phyloP scores from a whole-genome alignment of 1,284 basidiomycete genomes.

The Tilletia indica region DNA sequence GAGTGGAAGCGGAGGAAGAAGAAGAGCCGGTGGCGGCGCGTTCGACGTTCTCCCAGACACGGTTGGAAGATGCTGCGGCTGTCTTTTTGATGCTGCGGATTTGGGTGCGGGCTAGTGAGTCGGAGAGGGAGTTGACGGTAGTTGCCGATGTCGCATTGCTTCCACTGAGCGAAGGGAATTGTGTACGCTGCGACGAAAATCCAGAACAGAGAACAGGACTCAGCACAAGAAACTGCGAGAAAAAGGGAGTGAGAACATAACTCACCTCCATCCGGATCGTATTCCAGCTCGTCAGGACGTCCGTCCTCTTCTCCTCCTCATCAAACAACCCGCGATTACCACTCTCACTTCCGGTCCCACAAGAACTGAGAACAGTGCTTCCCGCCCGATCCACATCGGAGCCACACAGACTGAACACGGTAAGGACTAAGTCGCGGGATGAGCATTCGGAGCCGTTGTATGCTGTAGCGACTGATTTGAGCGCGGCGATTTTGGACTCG shows the following conservation, averaged over 20 bases:
- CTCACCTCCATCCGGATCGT: constrained; percentile 72
- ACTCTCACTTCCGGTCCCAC: constrained; percentile 39
- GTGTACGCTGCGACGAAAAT: constrained; percentile 56
- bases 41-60: constrained; percentile 83
- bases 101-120: constrained; percentile 64
- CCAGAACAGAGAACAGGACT: neutral
- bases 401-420: neutral
- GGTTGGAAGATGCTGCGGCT: constrained; percentile 63
- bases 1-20: neutral
- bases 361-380: constrained; percentile 71
- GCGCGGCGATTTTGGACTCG: neutral
- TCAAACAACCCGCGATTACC: constrained; percentile 28
- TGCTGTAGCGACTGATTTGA: neutral
- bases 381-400: constrained; percentile 11
- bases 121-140: neutral
- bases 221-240: constrained; percentile 23
- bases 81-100: constrained; percentile 79
- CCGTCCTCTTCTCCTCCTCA: constrained; percentile 77
- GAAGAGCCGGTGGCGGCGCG: constrained; percentile 65
- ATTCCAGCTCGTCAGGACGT: constrained; percentile 74
- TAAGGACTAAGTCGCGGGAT: constrained; percentile 8
- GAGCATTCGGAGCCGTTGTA: neutral
- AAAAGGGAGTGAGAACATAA: constrained; percentile 19
- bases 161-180: constrained; percentile 72
- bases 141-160: neutral